Base-by-base conservation (phyloP, 495 filamentous ascomycete species). In the Hamigera avellanea region DNA sequence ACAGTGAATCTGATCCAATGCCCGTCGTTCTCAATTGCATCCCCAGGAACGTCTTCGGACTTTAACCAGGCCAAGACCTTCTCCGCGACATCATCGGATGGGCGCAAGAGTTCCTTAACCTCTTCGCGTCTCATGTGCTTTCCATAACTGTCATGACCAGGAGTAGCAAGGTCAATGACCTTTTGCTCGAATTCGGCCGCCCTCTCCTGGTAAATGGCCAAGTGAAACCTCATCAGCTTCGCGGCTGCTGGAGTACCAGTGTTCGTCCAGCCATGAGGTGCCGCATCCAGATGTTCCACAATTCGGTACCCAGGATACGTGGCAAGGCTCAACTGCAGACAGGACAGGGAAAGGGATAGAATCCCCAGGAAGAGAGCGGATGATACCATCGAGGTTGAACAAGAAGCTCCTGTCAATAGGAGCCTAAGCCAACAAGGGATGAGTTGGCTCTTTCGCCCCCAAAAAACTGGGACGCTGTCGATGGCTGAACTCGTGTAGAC, bases 161-260 rank as follows among this genome's bases (percentile, higher is more conserved):
- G 81, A 2, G 72, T 76, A 13, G 77, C 77, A 19, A 86, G 61
- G 7, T 78, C 68, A 21, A 76, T 59, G 15, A 83, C 64, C 14
- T 56, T 66, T 38, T 75, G 59, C 49, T 84, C 77, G 26, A 84
- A 74, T 9, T 65, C 52, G 6, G 45, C 61, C 15, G 63, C 55
- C 25, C 71, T 71, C 18, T 69, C 58, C 41, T 75, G 69, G 17
- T 59, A 46, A 3, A 78, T 48, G 6, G 72, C 70, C 35, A 79
- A 61, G n/a, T 61, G 67, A 19, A 81, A 67, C 9, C 58, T 62
- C 26, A 78, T 50, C 8, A 46, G 28, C 19, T 57, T 62, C 1
- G 54, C 46, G 3, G 54, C 53, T 3, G 44, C 36, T 0, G 65
- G 56, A 10, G 50, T 45, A 8, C 53, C 48, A 19, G 57, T 53